These are phyloP conservation scores for Phytopythium aichiense DNA, from an alignment of 352 stramenopile species.

Conservation along the genomic window DNA sequence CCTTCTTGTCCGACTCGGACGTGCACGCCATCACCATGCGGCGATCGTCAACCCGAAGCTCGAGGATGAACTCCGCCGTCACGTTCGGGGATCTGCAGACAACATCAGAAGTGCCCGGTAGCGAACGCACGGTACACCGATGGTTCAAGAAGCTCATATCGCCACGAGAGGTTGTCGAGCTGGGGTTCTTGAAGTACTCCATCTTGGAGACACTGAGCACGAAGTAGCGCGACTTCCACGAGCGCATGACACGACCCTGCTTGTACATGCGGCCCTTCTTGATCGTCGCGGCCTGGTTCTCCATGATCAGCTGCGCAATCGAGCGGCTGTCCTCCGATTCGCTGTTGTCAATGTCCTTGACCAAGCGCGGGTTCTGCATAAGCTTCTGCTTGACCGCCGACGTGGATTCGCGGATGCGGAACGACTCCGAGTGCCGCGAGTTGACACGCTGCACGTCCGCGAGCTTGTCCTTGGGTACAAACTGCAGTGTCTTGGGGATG, in stretches of 20 bases:
- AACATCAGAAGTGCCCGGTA: slow-evolving; percentile 54
- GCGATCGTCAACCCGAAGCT: slow-evolving; percentile 71
- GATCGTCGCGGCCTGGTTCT: slow-evolving; percentile 83
- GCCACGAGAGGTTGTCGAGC: slow-evolving; percentile 64
- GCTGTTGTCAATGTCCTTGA: slow-evolving; percentile 62
- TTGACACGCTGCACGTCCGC: slow-evolving; percentile 81
- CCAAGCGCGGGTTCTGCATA: slow-evolving; percentile 67
- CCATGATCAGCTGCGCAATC: slow-evolving; percentile 78
- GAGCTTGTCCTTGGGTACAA: slow-evolving; percentile 83
- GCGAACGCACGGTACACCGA: slow-evolving; percentile 70
- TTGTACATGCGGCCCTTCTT: slow-evolving; percentile 89
- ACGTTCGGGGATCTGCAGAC: slow-evolving; percentile 77
- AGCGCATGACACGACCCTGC: slow-evolving; percentile 76
- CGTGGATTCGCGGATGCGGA: slow-evolving; percentile 57
- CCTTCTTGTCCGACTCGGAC: slow-evolving; percentile 80
- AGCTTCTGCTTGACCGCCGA: slow-evolving; percentile 60
- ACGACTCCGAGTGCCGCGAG: slow-evolving; percentile 76
- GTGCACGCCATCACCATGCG: slow-evolving; percentile 84
- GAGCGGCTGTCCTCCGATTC: slow-evolving; percentile 74
- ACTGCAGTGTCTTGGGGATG: slow-evolving; percentile 74
- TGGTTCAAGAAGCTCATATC: slow-evolving; percentile 80
- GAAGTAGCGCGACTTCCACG: slow-evolving; percentile 88
- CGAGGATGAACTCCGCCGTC: slow-evolving; percentile 60
- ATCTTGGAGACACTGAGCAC: slow-evolving; percentile 85
- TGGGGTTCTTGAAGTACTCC: slow-evolving; percentile 83